Base-by-base conservation (phyloP, 768 basidiomycete genomes). In the Scleroderma bovista region DNA sequence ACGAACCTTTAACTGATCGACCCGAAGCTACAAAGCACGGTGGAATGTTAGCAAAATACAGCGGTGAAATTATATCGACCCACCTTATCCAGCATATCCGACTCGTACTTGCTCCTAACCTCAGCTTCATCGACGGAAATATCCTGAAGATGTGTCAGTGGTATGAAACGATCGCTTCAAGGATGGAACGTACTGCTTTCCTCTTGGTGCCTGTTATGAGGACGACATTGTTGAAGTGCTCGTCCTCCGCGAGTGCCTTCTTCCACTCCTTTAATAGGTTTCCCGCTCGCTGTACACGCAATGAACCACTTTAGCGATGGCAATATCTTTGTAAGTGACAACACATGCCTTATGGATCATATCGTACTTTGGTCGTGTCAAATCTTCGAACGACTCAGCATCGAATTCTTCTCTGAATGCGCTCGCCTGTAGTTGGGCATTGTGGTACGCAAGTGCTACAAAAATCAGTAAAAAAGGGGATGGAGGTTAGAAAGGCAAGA, bases 331-430 rank as follows among this genome's bases (percentile, higher is more conserved):
- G 9, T 31, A 32, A 11, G 7, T n/a, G 11, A 32, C n/a, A 11
- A 34, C 20, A 51, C 73, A 46, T 51, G 89, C 91, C 75, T 87
- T 82, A 60, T 91, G 86, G 48, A 97, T 92, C 63, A 78, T 75
- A 50, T 83, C 80, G 42, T 80, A 70, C 57, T 87, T 84, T 4
- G 94, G 94, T 51, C 77, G 63, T 0, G 94, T 93, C 57, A 84
- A 69, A 67, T 99, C 95, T 54, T 88, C 84, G 52, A 91, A 90
- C 0, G 79, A 69, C 49, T 82, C 79, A 1, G 77, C 72, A 62
- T 95, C 83, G 55, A 85, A 96, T 51, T 93, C 82, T 61, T 96
- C 90, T 46, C 88, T 83, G 69, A 98, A 94, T 1, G 96, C 96
- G 47, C 82, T 84, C 8, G 95, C 91, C 68, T 96, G 84, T 8